phyloP scores from a whole-genome alignment of 1,139 yeast genomes.

The Candida labiduridarum region DNA sequence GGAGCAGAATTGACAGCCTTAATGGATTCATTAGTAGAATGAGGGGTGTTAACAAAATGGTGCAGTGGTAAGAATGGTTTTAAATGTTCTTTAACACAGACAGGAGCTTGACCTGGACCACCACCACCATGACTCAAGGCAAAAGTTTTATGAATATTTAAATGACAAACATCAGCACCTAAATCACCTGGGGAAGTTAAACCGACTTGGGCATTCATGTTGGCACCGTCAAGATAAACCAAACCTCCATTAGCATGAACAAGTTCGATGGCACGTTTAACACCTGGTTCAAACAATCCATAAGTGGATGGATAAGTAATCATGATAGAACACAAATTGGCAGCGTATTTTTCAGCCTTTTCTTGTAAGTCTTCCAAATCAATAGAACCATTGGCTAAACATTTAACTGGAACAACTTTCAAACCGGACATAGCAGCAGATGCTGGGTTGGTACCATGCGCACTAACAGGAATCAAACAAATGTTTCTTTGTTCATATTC shows the following conservation, averaged over 20 bases:
- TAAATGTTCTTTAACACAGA: slow-evolving; percentile 85
- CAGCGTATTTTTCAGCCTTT: slow-evolving; percentile 72
- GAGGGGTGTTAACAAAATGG: slow-evolving; percentile 61
- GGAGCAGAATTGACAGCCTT: slow-evolving; percentile 90
- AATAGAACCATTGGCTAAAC: slow-evolving; percentile 81
- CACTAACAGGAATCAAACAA: slow-evolving; percentile 93
- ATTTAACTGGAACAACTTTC: slow-evolving; percentile 90
- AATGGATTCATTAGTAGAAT: slow-evolving; percentile 58
- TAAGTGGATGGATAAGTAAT: slow-evolving; percentile 97
- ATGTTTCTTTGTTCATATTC: slow-evolving; percentile 71
- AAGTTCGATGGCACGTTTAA: slow-evolving; percentile 77
- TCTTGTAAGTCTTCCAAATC: slow-evolving; percentile 74
- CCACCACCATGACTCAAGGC: slow-evolving; percentile 99
- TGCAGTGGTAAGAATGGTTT: slow-evolving; percentile 85
- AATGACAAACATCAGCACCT: slow-evolving; percentile 98
- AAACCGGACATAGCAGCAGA: slow-evolving; percentile 97
- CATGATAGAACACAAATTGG: slow-evolving; percentile 86
- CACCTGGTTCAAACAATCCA: slow-evolving; percentile 93
- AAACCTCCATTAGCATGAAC: slow-evolving; percentile 91
- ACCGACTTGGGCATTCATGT: slow-evolving; percentile 99
- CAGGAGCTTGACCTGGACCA: slow-evolving; percentile 99
- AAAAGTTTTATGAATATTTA: slow-evolving; percentile 94
- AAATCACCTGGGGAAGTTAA: slow-evolving; percentile 95
- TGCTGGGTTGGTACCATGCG: slow-evolving; percentile 98
- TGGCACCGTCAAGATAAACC: slow-evolving; percentile 97